Conservation (phyloP, 768 basidiomycete species). For the Leccinellum rugosiceps region DNA sequence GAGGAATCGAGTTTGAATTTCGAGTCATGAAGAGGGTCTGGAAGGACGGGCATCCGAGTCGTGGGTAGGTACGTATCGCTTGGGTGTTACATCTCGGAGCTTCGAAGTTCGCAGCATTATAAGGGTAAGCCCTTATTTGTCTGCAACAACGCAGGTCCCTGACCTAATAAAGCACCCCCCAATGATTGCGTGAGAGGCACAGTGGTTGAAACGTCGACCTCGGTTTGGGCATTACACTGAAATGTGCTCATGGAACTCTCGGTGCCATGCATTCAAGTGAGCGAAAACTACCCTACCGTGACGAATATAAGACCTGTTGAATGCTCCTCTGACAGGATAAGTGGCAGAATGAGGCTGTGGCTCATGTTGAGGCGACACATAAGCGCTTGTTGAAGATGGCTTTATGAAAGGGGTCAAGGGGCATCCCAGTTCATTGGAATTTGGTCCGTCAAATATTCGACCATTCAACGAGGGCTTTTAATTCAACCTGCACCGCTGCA, state of each 20-base stretch:
- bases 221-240: neutral
- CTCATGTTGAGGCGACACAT: neutral
- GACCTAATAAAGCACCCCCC: neutral
- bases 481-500: neutral
- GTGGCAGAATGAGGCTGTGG: no score
- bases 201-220: neutral
- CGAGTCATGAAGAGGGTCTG: constrained; percentile 1
- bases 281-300: neutral
- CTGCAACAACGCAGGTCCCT: neutral
- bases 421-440: neutral
- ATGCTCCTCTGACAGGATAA: neutral
- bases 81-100: neutral
- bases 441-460: no score
- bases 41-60: constrained; percentile 18
- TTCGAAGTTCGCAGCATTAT: neutral
- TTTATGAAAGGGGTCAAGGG: neutral
- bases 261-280: neutral
- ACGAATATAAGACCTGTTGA: neutral
- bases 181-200: neutral
- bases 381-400: neutral
- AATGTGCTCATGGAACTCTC: neutral
- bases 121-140: neutral
- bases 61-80: neutral
- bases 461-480: neutral
- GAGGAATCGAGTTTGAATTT: constrained; percentile 26